Evolutionary conservation across 345 rosid genomes (phyloP).

Genomic region (Hypericum perforatum): DNA sequence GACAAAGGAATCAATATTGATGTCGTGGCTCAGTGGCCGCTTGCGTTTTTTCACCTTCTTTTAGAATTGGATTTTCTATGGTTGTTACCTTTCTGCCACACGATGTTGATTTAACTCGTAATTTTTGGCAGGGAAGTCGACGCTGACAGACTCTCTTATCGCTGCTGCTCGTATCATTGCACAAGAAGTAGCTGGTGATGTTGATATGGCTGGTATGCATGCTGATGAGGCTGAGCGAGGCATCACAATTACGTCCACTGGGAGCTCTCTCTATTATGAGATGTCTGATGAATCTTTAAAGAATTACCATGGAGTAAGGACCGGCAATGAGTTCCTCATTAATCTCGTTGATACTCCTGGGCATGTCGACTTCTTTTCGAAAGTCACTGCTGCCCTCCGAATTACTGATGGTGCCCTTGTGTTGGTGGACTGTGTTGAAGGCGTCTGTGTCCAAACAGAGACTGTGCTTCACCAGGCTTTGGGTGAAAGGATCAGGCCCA

Average conservation of each 20-base stretch:
- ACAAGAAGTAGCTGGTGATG: constrained; percentile 85
- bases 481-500: too few species aligned
- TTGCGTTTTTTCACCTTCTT: background rate
- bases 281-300: constrained; percentile 46
- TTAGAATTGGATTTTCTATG: background rate
- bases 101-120: background rate
- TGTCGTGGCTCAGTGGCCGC: too few species aligned
- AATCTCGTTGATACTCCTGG: constrained; percentile 80
- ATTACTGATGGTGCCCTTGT: constrained; percentile 86
- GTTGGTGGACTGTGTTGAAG: constrained; percentile 78
- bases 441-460: constrained; percentile 81
- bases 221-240: constrained; percentile 89
- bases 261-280: constrained; percentile 69
- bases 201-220: constrained; percentile 76
- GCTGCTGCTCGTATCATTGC: constrained; percentile 94
- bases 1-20: too few species aligned
- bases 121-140: constrained; percentile 51
- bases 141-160: constrained; percentile 75
- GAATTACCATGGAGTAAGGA: constrained; percentile 47
- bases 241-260: constrained; percentile 75
- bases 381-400: constrained; percentile 89
- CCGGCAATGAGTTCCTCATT: constrained; percentile 70
- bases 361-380: constrained; percentile 76
- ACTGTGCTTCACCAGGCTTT: constrained; percentile 75
- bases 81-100: background rate